phyloP scores from a whole-genome alignment of 2,329 filamentous ascomycete genomes.

The Penicillium oxalicum region DNA sequence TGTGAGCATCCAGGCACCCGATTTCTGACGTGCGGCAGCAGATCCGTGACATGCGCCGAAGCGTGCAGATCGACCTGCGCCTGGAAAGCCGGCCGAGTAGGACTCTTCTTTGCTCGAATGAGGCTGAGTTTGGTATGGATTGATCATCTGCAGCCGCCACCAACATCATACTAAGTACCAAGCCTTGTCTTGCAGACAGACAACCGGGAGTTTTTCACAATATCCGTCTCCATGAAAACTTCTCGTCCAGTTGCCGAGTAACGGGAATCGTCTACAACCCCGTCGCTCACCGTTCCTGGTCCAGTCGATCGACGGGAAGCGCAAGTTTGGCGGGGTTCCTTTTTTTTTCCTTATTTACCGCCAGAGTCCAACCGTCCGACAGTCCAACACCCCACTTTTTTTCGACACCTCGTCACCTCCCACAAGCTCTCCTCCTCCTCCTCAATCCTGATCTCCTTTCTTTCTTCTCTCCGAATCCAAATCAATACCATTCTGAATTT shows the following conservation, averaged over 20 bases:
- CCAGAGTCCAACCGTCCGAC: constrained; percentile 18
- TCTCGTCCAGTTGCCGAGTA: too few relatives aligned
- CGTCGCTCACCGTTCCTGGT: constrained; percentile 4
- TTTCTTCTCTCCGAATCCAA: constrained; percentile 2
- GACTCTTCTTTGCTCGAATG: background rate
- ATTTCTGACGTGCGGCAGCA: constrained; percentile 2
- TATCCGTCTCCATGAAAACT: too few relatives aligned
- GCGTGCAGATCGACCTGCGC: background rate
- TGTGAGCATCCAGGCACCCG: background rate
- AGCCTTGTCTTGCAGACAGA: too few relatives aligned
- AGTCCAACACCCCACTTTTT: constrained; percentile 7
- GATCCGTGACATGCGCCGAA: constrained; percentile 3
- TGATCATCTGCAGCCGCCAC: too few relatives aligned
- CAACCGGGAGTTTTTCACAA: too few relatives aligned
- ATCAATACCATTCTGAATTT: background rate
- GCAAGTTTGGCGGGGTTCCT: constrained; percentile 10
- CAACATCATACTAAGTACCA: too few relatives aligned
- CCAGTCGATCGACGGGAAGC: constrained; percentile 11
- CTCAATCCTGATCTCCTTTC: constrained; percentile 2
- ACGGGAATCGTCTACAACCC: too few relatives aligned
- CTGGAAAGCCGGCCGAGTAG: too few relatives aligned
- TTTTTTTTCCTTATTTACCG: constrained; percentile 15
- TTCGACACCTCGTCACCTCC: constrained; percentile 8
- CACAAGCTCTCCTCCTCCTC: constrained; percentile 13
- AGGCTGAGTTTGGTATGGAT: background rate